These are phyloP conservation scores for Paecilomyces sp. DNA, from an alignment of 2,329 filamentous ascomycete genomes.

Conservation along the genomic window DNA sequence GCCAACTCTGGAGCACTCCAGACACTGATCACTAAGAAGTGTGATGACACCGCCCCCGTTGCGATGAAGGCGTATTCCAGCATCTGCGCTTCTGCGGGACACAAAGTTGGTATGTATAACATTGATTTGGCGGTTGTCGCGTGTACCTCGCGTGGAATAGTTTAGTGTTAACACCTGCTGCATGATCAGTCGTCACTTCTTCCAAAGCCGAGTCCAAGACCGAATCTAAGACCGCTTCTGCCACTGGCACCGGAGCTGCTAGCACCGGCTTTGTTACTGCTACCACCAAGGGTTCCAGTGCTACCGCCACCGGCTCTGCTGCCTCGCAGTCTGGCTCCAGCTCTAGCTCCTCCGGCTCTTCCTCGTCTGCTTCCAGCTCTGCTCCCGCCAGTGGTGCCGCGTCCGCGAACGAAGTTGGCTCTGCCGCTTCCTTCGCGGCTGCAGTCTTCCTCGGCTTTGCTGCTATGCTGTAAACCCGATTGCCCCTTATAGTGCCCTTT, in stretches of 20 bases:
- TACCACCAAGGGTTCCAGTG: constrained; percentile 1
- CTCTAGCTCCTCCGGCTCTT: constrained; percentile 11
- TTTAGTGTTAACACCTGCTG: constrained; percentile 3
- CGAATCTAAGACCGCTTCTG: constrained; percentile 16
- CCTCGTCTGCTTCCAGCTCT: constrained; percentile 14
- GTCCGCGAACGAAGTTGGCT: constrained; percentile 25
- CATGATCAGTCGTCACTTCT: constrained; percentile 6
- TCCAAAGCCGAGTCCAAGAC: constrained; percentile 9
- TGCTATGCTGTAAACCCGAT: constrained; percentile 24
- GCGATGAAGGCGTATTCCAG: constrained; percentile 33
- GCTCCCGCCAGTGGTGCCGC: constrained; percentile 16
- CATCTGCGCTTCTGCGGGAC: constrained; percentile 32
- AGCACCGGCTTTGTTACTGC: constrained; percentile 7
- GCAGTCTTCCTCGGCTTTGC: constrained; percentile 36
- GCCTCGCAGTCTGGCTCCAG: constrained; percentile 13
- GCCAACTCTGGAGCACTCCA: constrained; percentile 27
- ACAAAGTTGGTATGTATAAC: constrained; percentile 32
- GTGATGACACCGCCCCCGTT: constrained; percentile 22
- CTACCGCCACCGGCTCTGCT: constrained; percentile 11
- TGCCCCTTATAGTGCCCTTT: neutral
- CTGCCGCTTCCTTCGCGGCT: constrained; percentile 29
- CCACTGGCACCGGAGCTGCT: constrained; percentile 8
- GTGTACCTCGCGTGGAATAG: neutral
- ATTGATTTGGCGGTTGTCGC: constrained; percentile 1
- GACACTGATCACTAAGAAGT: constrained; percentile 27